Conservation (phyloP, 805 yeast species). For the Spathaspora boniae region DNA sequence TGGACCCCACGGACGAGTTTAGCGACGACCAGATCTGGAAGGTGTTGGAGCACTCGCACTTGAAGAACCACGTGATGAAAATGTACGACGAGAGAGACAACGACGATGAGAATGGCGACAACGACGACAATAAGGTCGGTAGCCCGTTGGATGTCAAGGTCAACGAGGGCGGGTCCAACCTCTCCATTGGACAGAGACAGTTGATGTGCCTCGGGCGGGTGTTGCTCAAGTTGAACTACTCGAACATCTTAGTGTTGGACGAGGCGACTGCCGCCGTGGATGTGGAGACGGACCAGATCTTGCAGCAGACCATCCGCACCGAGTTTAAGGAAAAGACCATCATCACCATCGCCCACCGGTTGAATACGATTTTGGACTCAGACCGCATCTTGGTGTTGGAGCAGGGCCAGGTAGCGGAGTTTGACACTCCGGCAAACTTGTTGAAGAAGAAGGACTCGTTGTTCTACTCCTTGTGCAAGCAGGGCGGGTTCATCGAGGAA, state of each 20-base stretch:
- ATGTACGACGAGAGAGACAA: constrained; percentile 32
- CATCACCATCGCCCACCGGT: constrained; percentile 80
- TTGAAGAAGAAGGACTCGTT: constrained; percentile 63
- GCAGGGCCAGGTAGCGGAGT: constrained; percentile 71
- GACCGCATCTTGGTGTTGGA: constrained; percentile 76
- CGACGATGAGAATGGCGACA: too few species aligned
- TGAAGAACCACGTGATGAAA: constrained; percentile 37
- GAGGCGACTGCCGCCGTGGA: constrained; percentile 91
- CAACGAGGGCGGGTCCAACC: constrained; percentile 45
- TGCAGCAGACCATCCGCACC: constrained; percentile 73
- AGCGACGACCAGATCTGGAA: constrained; percentile 39
- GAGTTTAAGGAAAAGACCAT: constrained; percentile 77
- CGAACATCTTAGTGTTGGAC: constrained; percentile 62
- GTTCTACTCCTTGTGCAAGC: constrained; percentile 77
- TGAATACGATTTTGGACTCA: constrained; percentile 78
- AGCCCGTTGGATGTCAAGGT: constrained; percentile 32
- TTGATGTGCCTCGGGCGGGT: constrained; percentile 81
- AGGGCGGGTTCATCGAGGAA: constrained; percentile 61
- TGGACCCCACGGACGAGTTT: constrained; percentile 37
- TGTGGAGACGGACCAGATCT: constrained; percentile 74
- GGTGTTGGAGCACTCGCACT: constrained; percentile 40
- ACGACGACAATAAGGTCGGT: constrained; percentile 14
- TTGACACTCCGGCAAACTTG: constrained; percentile 66
- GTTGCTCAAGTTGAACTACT: constrained; percentile 57
- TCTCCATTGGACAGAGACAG: constrained; percentile 52